A percentile compares a stretch with the other conserved stretches of the same genome.
Conservation (phyloP, 495 filamentous ascomycete genomes). For the Penicillium angulare region DNA sequence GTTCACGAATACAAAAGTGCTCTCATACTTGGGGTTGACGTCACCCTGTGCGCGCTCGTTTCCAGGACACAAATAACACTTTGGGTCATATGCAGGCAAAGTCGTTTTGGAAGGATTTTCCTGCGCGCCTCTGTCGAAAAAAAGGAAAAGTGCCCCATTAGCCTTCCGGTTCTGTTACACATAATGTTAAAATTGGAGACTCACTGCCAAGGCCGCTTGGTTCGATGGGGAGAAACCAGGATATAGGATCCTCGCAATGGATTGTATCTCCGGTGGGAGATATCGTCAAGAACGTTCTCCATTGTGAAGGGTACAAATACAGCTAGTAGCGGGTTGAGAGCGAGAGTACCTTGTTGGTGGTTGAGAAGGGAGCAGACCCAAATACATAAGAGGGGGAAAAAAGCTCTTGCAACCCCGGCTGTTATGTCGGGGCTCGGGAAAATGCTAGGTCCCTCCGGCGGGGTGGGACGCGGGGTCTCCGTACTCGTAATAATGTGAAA, state of each 20-base stretch:
- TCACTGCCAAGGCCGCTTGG: slow-evolving; percentile 97
- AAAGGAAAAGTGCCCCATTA: neutral
- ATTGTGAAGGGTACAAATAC: slow-evolving; percentile 33
- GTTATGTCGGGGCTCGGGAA: neutral
- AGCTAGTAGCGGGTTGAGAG: neutral
- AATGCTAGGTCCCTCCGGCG: slow-evolving; percentile 2
- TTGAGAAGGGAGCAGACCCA: neutral
- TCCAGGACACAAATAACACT: slow-evolving; percentile 95
- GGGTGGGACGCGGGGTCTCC: slow-evolving; percentile 18
- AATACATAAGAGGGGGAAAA: slow-evolving; percentile 5
- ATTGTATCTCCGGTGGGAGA: slow-evolving; percentile 94
- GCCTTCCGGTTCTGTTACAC: neutral
- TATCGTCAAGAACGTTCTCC: slow-evolving; percentile 86
- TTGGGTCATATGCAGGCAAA: slow-evolving; percentile 76
- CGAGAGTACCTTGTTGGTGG: slow-evolving; percentile 12
- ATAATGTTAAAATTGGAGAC: neutral
- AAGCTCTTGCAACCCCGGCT: slow-evolving; percentile 1
- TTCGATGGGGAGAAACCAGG: slow-evolving; percentile 91
- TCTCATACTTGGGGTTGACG: slow-evolving; percentile 79
- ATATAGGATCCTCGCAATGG: slow-evolving; percentile 86
- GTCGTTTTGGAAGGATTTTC: slow-evolving; percentile 76
- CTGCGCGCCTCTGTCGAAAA: slow-evolving; percentile 71
- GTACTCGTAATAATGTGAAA: neutral
- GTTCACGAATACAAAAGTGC: slow-evolving; percentile 93
- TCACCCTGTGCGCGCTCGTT: slow-evolving; percentile 92